A percentile compares a stretch with the other conserved stretches of the same genome.
phyloP scores from a whole-genome alignment of 2,329 filamentous ascomycete species.

The Colletotrichum theobromicola region DNA sequence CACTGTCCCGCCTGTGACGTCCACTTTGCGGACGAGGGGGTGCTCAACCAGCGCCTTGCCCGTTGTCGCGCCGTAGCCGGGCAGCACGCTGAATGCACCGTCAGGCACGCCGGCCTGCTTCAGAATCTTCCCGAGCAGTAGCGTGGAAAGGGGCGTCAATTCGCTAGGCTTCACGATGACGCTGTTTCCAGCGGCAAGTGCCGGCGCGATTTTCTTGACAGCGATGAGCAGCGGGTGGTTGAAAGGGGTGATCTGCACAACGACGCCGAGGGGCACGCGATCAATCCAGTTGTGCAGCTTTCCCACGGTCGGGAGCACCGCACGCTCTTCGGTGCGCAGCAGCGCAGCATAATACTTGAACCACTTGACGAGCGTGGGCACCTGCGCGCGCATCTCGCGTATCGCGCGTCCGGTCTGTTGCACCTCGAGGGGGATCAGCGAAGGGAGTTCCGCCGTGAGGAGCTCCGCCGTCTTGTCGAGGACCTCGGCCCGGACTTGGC shows the following conservation, averaged over 20 bases:
- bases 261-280: conserved; percentile 62
- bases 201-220: conserved; percentile 65
- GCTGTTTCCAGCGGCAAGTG: conserved; percentile 63
- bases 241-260: conserved; percentile 62
- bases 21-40: conserved; percentile 65
- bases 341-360: conserved; percentile 74
- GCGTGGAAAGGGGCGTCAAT: conserved; percentile 65
- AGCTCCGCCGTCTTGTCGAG: conserved; percentile 64
- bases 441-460: conserved; percentile 55
- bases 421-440: conserved; percentile 68
- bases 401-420: conserved; percentile 71
- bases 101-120: conserved; percentile 73
- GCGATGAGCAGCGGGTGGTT: conserved; percentile 65
- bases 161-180: conserved; percentile 69
- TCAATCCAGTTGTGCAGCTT: conserved; percentile 63
- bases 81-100: conserved; percentile 70
- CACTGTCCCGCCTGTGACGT: conserved; percentile 77
- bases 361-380: conserved; percentile 70
- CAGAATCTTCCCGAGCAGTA: conserved; percentile 64
- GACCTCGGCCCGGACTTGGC: conserved; percentile 64
- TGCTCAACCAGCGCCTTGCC: conserved; percentile 60
- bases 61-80: conserved; percentile 57
- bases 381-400: conserved; percentile 74
- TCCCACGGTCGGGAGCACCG: conserved; percentile 68
- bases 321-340: conserved; percentile 69